phyloP scores from a whole-genome alignment of 2,329 filamentous ascomycete genomes.

The Xylaria sp. region DNA sequence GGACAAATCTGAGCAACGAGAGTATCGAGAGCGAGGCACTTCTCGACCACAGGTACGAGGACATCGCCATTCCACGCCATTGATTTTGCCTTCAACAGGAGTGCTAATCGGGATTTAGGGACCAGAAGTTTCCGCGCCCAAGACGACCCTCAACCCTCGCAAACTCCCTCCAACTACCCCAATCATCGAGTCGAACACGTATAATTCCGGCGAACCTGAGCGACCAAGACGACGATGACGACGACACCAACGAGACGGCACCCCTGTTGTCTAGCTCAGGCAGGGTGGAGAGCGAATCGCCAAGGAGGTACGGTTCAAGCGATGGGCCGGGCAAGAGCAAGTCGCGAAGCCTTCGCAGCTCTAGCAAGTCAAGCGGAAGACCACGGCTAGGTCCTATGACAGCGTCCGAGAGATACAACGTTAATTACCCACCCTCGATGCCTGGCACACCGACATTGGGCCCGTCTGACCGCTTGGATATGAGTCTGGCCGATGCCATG shows the following conservation, averaged over 20 bases:
- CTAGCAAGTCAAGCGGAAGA: conserved; percentile 52
- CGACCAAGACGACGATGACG: conserved; percentile 47
- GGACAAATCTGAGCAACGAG: conserved; percentile 72
- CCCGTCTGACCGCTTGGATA: conserved; percentile 50
- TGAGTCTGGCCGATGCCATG: conserved; percentile 71
- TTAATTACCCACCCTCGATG: conserved; percentile 71
- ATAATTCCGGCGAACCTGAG: conserved; percentile 16
- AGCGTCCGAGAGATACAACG: conserved; percentile 55
- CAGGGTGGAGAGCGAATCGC: conserved; percentile 38
- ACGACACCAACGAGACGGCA: conserved; percentile 52
- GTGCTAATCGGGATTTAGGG: conserved; percentile 15
- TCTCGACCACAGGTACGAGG: conserved; percentile 71
- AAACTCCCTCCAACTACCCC: conserved; percentile 42
- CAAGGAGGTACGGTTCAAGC: conserved; percentile 46
- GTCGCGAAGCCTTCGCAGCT: conserved; percentile 47
- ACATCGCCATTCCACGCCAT: conserved; percentile 18
- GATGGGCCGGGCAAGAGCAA: conserved; percentile 41
- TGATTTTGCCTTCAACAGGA: neutral
- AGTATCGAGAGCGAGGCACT: conserved; percentile 89
- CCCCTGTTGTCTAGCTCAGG: conserved; percentile 55
- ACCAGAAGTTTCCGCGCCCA: conserved; percentile 54
- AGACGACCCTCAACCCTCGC: conserved; percentile 59
- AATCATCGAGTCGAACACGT: conserved; percentile 33
- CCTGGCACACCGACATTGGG: conserved; percentile 63
- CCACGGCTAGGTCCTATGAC: conserved; percentile 36